A percentile compares a stretch with the other conserved stretches of the same genome.
Conservation (phyloP, 1,284 basidiomycete species). For the Pseudozyma sp. region DNA sequence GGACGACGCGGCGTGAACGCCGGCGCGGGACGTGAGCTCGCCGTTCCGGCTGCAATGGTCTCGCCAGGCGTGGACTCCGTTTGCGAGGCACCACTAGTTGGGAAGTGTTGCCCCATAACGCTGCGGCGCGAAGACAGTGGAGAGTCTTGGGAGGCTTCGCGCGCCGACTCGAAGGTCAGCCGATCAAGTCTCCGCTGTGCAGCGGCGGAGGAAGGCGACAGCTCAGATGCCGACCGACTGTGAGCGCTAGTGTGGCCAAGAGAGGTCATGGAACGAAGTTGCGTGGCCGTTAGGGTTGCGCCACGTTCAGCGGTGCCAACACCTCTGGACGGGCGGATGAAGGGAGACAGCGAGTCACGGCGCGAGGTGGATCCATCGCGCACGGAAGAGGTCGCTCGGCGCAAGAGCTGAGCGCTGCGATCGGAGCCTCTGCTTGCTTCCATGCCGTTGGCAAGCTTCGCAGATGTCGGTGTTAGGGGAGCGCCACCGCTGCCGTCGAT, state of each 20-base stretch:
- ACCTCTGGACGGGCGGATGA: constrained; percentile 11
- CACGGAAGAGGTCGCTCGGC: constrained; percentile 24
- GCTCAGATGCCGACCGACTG: constrained; percentile 40
- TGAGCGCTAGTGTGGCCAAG: constrained; percentile 35
- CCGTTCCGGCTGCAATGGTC: background rate
- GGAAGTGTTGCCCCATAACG: constrained; percentile 20
- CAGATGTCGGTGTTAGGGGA: constrained; percentile 1
- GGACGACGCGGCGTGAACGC: constrained; percentile 47
- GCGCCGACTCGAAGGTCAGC: background rate
- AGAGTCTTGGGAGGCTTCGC: constrained; percentile 19
- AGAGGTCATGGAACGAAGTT: constrained; percentile 46
- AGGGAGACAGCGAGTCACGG: constrained; percentile 22
- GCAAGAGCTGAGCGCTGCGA: constrained; percentile 20
- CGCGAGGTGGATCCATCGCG: constrained; percentile 21
- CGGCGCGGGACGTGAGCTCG: constrained; percentile 7
- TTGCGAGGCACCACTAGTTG: constrained; percentile 4
- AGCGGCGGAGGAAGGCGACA: constrained; percentile 34
- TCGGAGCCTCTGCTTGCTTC: constrained; percentile 10
- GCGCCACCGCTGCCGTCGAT: constrained; percentile 11
- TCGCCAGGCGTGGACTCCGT: background rate
- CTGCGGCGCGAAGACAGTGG: constrained; percentile 23
- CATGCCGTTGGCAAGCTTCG: constrained; percentile 1
- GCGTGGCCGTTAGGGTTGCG: constrained; percentile 37
- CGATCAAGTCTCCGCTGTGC: constrained; percentile 32
- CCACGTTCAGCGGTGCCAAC: constrained; percentile 23